Conservation (phyloP, 2,329 filamentous ascomycete genomes). For the Pyricularia sp. region DNA sequence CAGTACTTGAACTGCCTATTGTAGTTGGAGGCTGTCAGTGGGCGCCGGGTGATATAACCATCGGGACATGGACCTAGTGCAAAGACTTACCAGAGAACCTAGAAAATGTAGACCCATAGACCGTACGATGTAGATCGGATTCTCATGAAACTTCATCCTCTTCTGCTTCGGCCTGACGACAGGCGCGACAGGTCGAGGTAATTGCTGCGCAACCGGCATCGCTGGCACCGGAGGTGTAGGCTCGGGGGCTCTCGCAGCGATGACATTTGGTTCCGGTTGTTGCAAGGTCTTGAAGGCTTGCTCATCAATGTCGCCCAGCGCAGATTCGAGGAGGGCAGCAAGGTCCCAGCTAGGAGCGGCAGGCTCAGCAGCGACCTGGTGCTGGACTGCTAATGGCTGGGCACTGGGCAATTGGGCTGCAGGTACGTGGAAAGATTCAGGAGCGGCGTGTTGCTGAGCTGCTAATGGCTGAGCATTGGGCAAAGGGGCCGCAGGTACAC, state of each 20-base stretch:
- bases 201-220: neutral
- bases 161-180: constrained; percentile 14
- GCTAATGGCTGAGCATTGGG: neutral
- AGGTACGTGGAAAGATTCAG: neutral
- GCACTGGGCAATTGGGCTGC: neutral
- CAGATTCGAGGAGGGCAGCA: constrained; percentile 19
- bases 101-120: constrained; percentile 25
- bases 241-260: neutral
- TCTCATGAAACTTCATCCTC: constrained; percentile 24
- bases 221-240: neutral
- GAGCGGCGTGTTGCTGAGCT: neutral
- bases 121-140: constrained; percentile 22
- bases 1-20: constrained; percentile 25
- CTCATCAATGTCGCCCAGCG: constrained; percentile 17
- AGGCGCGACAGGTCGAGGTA: neutral
- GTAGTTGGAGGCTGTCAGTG: neutral
- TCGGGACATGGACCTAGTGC: neutral
- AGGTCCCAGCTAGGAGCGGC: constrained; percentile 14
- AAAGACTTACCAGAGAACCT: constrained; percentile 19
- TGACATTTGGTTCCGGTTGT: neutral
- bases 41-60: neutral
- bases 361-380: neutral
- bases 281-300: constrained; percentile 5
- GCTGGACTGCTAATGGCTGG: neutral
- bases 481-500: neutral